phyloP scores from a whole-genome alignment of 345 rosid genomes.

The Acer yangbiense region DNA sequence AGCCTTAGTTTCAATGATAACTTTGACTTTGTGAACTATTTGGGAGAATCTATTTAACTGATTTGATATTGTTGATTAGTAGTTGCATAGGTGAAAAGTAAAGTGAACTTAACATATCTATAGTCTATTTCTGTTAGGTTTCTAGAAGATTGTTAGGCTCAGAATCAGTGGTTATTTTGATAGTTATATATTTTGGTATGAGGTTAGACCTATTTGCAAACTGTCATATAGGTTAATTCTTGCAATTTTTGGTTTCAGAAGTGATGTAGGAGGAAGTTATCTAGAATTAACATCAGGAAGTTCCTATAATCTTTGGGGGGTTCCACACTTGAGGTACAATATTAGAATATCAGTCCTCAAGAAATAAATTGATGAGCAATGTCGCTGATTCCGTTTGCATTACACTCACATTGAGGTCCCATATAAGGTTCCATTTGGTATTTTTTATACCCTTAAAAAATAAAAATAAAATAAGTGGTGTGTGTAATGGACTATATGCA shows the following conservation, averaged over 20 bases:
- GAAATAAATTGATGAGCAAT: neutral
- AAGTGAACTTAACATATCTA: neutral
- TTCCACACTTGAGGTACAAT: neutral
- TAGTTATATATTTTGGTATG: neutral
- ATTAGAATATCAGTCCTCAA: neutral
- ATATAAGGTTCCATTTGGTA: no score
- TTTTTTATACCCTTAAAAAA: no score
- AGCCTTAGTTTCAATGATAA: neutral
- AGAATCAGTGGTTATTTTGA: neutral
- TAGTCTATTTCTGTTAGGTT: neutral
- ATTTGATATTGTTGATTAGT: neutral
- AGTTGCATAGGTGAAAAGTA: neutral
- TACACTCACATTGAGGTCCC: no score
- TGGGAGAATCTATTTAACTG: neutral
- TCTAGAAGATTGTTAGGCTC: neutral
- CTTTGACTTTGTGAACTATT: no score
- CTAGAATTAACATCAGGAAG: neutral
- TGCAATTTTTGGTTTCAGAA: neutral
- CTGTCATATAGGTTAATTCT: neutral
- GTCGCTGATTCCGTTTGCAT: no score
- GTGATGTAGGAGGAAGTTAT: neutral
- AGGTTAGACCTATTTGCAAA: neutral
- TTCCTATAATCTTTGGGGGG: neutral
- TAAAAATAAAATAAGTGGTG: no score
- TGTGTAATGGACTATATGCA: no score